Conservation (phyloP, 768 basidiomycete genomes). For the Thelephora ganbajun region DNA sequence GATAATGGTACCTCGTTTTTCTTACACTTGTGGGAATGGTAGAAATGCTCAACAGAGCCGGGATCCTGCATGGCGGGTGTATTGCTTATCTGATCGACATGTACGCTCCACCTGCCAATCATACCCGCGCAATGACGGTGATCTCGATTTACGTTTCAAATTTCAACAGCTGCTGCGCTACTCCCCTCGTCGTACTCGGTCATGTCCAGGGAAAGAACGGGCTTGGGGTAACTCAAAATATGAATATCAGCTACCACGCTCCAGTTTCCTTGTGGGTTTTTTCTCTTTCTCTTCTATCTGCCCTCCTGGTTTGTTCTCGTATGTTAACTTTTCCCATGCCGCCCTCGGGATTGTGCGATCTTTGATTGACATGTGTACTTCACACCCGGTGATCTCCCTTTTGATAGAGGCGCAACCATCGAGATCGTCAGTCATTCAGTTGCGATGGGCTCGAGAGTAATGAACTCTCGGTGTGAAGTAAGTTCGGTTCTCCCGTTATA, state of each 20-base stretch:
- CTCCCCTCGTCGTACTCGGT: constrained; percentile 55
- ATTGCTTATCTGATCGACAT: constrained; percentile 61
- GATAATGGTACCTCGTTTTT: neutral
- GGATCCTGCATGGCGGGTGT: constrained; percentile 67
- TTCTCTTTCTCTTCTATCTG: constrained; percentile 2
- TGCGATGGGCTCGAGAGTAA: constrained; percentile 52
- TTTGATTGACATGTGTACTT: neutral
- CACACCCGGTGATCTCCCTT: too few species aligned
- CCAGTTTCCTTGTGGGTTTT: constrained; percentile 44
- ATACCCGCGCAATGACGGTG: neutral
- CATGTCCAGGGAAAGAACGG: constrained; percentile 47
- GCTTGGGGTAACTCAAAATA: constrained; percentile 61
- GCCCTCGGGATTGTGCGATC: neutral
- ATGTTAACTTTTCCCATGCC: neutral
- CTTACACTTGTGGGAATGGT: neutral
- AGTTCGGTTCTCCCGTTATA: constrained; percentile 9
- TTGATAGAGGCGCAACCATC: constrained; percentile 38
- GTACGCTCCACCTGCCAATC: constrained; percentile 9
- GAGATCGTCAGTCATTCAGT: constrained; percentile 51
- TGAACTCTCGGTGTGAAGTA: constrained; percentile 63
- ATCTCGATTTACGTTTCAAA: neutral
- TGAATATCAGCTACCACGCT: constrained; percentile 58
- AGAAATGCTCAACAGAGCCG: constrained; percentile 69
- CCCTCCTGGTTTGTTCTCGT: constrained; percentile 1
- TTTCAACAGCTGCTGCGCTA: constrained; percentile 40